A percentile compares a stretch with the other conserved stretches of the same genome.
Conservation (phyloP, 228 moss, liverwort and hornwort species). For the Sphagnum magellanicum region DNA sequence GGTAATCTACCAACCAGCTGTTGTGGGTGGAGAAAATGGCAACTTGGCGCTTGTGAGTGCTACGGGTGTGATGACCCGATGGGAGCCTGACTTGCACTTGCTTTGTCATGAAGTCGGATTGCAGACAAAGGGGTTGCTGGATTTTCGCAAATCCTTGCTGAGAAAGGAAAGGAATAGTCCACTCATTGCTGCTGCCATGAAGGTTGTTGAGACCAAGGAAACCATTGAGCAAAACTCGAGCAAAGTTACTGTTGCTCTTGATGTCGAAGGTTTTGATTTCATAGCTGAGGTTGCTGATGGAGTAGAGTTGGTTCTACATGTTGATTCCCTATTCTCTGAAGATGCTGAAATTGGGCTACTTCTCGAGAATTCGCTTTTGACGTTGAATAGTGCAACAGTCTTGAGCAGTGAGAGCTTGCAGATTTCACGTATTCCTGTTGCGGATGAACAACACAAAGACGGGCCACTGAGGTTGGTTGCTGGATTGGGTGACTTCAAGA, state of each 20-base stretch:
- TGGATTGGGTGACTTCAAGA: slow-evolving; percentile 24
- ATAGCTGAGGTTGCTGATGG: slow-evolving; percentile 66
- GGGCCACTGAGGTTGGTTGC: slow-evolving; percentile 10
- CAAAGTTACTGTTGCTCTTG: slow-evolving; percentile 63
- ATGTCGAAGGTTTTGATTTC: slow-evolving; percentile 62
- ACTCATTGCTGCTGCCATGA: slow-evolving; percentile 2
- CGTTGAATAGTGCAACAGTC: slow-evolving; percentile 57
- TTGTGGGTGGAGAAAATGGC: slow-evolving; percentile 34
- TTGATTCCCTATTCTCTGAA: slow-evolving; percentile 81
- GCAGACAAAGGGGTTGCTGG: slow-evolving; percentile 56
- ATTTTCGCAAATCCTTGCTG: slow-evolving; percentile 58
- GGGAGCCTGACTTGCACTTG: slow-evolving; percentile 94
- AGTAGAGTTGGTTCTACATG: slow-evolving; percentile 42
- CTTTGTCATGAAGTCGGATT: slow-evolving; percentile 73
- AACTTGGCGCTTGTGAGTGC: slow-evolving; percentile 58
- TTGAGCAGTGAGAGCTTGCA: slow-evolving; percentile 69
- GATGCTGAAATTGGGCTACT: slow-evolving; percentile 77
- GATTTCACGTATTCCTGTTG: slow-evolving; percentile 70
- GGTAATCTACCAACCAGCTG: slow-evolving; percentile 63
- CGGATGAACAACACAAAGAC: slow-evolving; percentile 15
- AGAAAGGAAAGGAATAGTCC: slow-evolving; percentile 1
- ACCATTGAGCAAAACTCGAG: slow-evolving; percentile 15
- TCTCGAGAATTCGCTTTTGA: slow-evolving; percentile 45
- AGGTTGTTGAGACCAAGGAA: slow-evolving; percentile 13
- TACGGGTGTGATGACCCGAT: slow-evolving; percentile 56